A percentile compares a stretch with the other conserved stretches of the same genome.
Evolutionary conservation across 345 rosid species (phyloP).

Genomic region (Abelmoschus esculentus): DNA sequence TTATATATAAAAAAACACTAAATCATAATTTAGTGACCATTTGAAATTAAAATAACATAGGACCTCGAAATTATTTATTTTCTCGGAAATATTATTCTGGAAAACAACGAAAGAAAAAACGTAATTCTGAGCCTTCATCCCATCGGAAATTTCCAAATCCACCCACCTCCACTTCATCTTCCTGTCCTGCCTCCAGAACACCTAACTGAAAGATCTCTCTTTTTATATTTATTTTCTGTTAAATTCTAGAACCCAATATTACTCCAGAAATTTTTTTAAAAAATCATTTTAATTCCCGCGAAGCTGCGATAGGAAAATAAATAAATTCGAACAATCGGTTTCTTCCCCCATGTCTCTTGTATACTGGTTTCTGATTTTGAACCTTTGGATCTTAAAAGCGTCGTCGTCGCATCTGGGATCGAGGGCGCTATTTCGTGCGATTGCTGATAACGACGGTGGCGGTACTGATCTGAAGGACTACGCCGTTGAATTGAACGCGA

Average conservation of each 20-base stretch:
- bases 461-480: slow-evolving; percentile 30
- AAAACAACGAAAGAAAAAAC: too few relatives aligned
- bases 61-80: too few relatives aligned
- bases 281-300: not conserved
- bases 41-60: too few relatives aligned
- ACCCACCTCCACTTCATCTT: not conserved
- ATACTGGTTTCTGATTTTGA: slow-evolving; percentile 28
- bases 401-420: slow-evolving; percentile 43
- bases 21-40: too few relatives aligned
- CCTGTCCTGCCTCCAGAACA: not conserved
- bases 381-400: slow-evolving; percentile 29
- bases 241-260: not conserved
- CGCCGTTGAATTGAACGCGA: slow-evolving; percentile 64
- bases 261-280: not conserved
- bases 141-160: not conserved
- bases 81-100: too few relatives aligned
- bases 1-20: too few relatives aligned
- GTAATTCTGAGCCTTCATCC: not conserved
- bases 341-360: slow-evolving; percentile 39
- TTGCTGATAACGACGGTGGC: slow-evolving; percentile 19
- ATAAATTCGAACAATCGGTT: not conserved
- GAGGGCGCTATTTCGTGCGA: slow-evolving; percentile 53
- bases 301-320: not conserved
- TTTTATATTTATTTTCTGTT: not conserved
- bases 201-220: not conserved